These are phyloP conservation scores for Stephania yunnanensis DNA, from an alignment of 164 flowering plant genomes.

Conservation along the genomic window DNA sequence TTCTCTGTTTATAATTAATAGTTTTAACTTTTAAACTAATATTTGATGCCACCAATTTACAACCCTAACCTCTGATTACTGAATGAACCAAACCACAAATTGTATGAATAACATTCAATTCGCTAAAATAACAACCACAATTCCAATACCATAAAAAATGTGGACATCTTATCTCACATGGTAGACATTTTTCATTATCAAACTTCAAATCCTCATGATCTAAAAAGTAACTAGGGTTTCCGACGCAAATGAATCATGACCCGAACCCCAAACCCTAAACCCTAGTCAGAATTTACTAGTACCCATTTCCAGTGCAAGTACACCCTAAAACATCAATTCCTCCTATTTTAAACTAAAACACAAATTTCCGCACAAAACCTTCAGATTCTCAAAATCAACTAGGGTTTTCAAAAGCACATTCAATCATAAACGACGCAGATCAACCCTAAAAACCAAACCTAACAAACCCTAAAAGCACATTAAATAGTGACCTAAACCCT, in stretches of 20 bases:
- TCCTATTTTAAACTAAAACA: neutral
- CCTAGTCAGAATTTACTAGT: too few species aligned
- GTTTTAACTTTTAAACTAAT: too few species aligned
- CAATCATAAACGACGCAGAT: neutral
- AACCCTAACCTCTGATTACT: neutral
- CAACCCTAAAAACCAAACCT: neutral
- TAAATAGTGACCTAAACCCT: neutral
- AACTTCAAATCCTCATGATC: too few species aligned
- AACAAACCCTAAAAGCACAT: neutral
- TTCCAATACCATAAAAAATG: too few species aligned
- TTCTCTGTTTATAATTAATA: too few species aligned
- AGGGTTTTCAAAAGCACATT: neutral
- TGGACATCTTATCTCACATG: too few species aligned
- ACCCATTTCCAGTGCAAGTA: too few species aligned
- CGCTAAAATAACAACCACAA: too few species aligned
- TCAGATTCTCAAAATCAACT: neutral
- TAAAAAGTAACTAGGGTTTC: too few species aligned
- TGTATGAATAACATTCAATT: neutral
- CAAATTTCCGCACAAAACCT: neutral
- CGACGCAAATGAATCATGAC: too few species aligned
- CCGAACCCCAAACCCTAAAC: too few species aligned
- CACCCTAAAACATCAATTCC: neutral
- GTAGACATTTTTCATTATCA: too few species aligned
- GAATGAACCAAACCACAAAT: neutral
- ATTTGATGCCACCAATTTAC: neutral